These are phyloP conservation scores for Aspergillus carlsbadensis DNA, from an alignment of 495 filamentous ascomycete species.

Conservation along the genomic window DNA sequence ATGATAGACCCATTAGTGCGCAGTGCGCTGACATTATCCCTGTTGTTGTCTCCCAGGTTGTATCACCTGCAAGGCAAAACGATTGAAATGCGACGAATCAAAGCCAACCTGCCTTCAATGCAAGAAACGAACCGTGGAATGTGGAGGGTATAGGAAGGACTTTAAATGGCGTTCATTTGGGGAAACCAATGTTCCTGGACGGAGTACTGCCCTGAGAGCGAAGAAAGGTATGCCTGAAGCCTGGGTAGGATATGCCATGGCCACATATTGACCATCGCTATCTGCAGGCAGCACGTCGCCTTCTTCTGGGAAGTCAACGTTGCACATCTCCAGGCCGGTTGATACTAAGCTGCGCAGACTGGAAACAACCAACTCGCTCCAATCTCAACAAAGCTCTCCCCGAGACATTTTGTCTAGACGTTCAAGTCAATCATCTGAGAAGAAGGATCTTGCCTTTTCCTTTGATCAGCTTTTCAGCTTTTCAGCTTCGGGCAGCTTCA, in stretches of 20 bases:
- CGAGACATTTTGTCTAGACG: neutral
- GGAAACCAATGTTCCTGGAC: slow-evolving; percentile 59
- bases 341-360: slow-evolving; percentile 14
- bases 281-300: slow-evolving; percentile 14
- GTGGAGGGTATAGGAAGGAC: slow-evolving; percentile 79
- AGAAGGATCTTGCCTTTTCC: slow-evolving; percentile 7
- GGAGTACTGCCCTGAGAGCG: slow-evolving; percentile 36
- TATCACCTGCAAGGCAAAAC: slow-evolving; percentile 77
- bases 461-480: slow-evolving; percentile 17
- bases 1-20: slow-evolving; percentile 11
- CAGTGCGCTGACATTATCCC: slow-evolving; percentile 37
- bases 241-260: neutral
- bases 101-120: slow-evolving; percentile 77
- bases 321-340: neutral
- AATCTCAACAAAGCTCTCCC: slow-evolving; percentile 2
- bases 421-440: neutral
- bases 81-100: slow-evolving; percentile 78
- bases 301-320: slow-evolving; percentile 4
- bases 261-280: slow-evolving; percentile 4
- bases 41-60: slow-evolving; percentile 55
- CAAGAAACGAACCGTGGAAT: slow-evolving; percentile 64
- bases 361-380: neutral
- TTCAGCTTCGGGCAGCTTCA: slow-evolving; percentile 6
- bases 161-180: slow-evolving; percentile 84
- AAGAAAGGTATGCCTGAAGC: slow-evolving; percentile 46